phyloP scores from a whole-genome alignment of 2,329 filamentous ascomycete genomes.

The Xylaria sp. region DNA sequence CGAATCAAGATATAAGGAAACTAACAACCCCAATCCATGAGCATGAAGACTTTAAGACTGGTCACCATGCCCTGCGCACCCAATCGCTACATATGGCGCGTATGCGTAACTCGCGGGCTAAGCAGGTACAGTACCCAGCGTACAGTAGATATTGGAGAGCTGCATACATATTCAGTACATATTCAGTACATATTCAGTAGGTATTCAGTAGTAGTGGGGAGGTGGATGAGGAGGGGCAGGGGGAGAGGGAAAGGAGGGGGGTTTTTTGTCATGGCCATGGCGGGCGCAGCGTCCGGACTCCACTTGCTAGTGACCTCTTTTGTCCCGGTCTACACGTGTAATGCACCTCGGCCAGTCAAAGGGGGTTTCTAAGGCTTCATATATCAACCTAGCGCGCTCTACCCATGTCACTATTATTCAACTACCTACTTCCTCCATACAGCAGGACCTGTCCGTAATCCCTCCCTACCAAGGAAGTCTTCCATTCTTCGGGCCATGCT shows the following conservation, averaged over 20 bases:
- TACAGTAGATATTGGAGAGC: no score
- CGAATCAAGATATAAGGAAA: neutral
- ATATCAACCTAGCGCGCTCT: constrained; percentile 10
- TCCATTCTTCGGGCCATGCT: constrained; percentile 5
- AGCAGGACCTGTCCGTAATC: neutral
- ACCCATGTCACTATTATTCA: constrained; percentile 2
- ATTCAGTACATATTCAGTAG: no score
- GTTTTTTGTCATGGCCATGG: neutral
- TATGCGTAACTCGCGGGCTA: no score
- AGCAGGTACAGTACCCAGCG: no score
- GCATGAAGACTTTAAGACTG: constrained; percentile 13
- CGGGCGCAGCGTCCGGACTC: constrained; percentile 8
- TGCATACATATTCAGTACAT: no score
- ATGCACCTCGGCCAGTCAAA: constrained; percentile 32
- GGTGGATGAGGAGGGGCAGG: no score
- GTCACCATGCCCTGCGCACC: neutral
- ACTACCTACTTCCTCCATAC: no score
- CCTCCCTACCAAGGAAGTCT: constrained; percentile 6
- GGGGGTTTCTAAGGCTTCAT: constrained; percentile 10
- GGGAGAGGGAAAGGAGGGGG: no score
- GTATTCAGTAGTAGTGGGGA: no score
- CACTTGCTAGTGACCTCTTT: constrained; percentile 18
- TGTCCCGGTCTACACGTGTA: constrained; percentile 34
- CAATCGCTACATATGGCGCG: neutral
- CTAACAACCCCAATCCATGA: constrained; percentile 1